These are phyloP conservation scores for Metarhizium rileyi DNA, from an alignment of 2,329 filamentous ascomycete species.

Conservation along the genomic window DNA sequence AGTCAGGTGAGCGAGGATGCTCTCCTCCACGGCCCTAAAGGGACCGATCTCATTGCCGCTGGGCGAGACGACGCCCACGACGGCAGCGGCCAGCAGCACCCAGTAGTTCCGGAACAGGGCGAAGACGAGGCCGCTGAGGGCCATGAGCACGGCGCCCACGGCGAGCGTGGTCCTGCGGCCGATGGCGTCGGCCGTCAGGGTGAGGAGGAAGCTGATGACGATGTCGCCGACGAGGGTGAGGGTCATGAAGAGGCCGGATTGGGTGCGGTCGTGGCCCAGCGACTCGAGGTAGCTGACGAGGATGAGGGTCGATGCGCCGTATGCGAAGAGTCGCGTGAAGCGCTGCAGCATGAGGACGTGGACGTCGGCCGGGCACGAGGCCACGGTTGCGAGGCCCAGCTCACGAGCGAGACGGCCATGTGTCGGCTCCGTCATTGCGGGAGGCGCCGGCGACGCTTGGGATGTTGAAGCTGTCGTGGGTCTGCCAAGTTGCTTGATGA, in stretches of 20 bases:
- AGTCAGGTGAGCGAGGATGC: slow-evolving; percentile 47
- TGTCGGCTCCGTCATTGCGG: neutral
- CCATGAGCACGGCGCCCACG: slow-evolving; percentile 46
- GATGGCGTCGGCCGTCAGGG: slow-evolving; percentile 46
- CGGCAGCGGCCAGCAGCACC: slow-evolving; percentile 45
- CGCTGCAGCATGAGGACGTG: slow-evolving; percentile 50
- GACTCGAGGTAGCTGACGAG: slow-evolving; percentile 45
- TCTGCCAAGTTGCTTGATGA: too few species aligned
- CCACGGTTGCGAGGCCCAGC: slow-evolving; percentile 17
- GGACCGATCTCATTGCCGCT: slow-evolving; percentile 56
- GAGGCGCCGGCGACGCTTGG: neutral
- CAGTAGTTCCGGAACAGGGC: slow-evolving; percentile 43
- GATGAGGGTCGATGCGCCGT: slow-evolving; percentile 48
- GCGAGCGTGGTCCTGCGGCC: slow-evolving; percentile 45
- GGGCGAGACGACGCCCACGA: slow-evolving; percentile 55
- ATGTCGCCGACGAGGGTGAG: slow-evolving; percentile 52
- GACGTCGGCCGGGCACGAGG: slow-evolving; percentile 29
- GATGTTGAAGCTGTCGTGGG: too few species aligned
- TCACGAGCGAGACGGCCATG: slow-evolving; percentile 10
- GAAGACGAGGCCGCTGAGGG: slow-evolving; percentile 45
- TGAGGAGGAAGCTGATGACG: slow-evolving; percentile 47
- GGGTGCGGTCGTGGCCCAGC: slow-evolving; percentile 38
- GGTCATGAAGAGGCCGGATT: slow-evolving; percentile 56
- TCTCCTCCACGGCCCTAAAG: slow-evolving; percentile 53
- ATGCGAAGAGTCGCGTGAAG: slow-evolving; percentile 53